These are phyloP conservation scores for Chlamydomonas schloesseri DNA, from an alignment of 139 green algal species.

Conservation along the genomic window DNA sequence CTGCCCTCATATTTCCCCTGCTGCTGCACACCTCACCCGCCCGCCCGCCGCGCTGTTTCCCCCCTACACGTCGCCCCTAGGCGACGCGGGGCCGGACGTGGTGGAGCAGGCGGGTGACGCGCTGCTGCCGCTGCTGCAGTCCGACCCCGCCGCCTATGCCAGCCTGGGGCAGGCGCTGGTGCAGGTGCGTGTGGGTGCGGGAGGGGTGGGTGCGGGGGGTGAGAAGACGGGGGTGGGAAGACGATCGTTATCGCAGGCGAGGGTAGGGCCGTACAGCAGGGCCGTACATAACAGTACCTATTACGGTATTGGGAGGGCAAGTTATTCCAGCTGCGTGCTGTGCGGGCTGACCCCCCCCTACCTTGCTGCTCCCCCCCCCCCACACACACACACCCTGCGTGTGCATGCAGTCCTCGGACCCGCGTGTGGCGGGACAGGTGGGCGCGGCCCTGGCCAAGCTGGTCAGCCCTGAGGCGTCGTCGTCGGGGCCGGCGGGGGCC, in stretches of 20 bases:
- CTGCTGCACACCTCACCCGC: too few species aligned
- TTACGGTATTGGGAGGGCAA: too few species aligned
- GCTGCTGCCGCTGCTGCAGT: constrained; percentile 76
- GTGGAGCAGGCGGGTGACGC: constrained; percentile 77
- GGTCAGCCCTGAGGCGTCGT: not conserved
- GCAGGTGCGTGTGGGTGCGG: not conserved
- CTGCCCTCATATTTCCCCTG: too few species aligned
- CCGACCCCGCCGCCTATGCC: constrained; percentile 58
- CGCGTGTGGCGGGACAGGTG: not conserved
- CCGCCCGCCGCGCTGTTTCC: too few species aligned
- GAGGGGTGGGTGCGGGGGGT: not conserved
- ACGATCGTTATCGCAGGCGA: too few species aligned
- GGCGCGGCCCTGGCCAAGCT: not conserved
- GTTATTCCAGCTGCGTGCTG: too few species aligned
- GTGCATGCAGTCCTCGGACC: constrained; percentile 32
- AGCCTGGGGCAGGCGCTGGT: constrained; percentile 6
- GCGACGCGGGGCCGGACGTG: constrained; percentile 46
- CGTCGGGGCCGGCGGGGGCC: not conserved
- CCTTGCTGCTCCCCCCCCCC: too few species aligned
- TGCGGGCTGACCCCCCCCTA: too few species aligned
- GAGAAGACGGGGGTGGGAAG: not conserved
- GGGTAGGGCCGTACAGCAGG: too few species aligned
- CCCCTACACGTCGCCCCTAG: too few species aligned
- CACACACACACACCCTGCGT: too few species aligned
- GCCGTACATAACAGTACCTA: too few species aligned